Conservation (phyloP, 768 basidiomycete species). For the Termitomyces sp. region DNA sequence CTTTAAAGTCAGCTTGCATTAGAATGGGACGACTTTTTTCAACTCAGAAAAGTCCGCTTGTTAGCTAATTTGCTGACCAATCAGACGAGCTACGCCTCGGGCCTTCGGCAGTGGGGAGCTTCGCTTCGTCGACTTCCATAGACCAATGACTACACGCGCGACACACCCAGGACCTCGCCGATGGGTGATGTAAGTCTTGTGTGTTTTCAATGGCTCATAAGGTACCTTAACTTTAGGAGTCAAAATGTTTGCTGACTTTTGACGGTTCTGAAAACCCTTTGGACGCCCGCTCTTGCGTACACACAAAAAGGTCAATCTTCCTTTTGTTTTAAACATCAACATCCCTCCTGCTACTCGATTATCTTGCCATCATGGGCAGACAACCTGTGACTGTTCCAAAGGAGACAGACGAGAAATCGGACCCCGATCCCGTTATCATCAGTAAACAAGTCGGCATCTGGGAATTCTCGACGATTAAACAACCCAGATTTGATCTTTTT, state of each 20-base stretch:
- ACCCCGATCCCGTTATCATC: conserved; percentile 5
- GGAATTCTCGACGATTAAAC: conserved; percentile 9
- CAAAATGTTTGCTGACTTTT: background rate
- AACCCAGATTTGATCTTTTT: conserved; percentile 1
- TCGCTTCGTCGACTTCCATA: too few species aligned
- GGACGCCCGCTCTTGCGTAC: background rate
- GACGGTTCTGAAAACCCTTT: background rate
- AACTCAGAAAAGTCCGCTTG: too few species aligned
- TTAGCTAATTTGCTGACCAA: too few species aligned
- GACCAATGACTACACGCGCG: too few species aligned
- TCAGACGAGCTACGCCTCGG: too few species aligned
- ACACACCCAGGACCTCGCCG: too few species aligned
- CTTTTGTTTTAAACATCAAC: background rate
- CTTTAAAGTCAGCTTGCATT: too few species aligned
- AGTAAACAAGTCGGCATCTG: conserved; percentile 17
- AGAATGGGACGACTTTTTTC: too few species aligned
- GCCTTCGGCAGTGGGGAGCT: too few species aligned
- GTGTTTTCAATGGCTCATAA: background rate
- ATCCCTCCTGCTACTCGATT: background rate
- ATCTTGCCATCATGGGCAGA: background rate
- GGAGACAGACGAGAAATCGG: background rate
- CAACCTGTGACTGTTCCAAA: background rate
- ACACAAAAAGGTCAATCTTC: background rate
- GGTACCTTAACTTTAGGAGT: background rate
- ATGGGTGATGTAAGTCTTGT: background rate